A percentile compares a stretch with the other conserved stretches of the same genome.
phyloP scores from a whole-genome alignment of 495 filamentous ascomycete genomes.

The Hypoxylon perforatum region DNA sequence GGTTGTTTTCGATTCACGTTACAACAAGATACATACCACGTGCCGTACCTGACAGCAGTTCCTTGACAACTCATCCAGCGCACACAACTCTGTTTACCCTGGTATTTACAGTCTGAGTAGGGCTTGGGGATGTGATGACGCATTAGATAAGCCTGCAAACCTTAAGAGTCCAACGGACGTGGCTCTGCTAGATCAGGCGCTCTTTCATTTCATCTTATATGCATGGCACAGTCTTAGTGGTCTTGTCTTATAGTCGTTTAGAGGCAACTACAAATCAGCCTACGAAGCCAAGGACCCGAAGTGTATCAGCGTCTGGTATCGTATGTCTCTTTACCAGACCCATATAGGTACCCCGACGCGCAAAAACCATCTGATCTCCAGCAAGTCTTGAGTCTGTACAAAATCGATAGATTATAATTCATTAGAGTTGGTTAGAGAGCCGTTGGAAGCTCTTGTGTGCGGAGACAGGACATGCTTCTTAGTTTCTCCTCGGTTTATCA shows the following conservation, averaged over 20 bases:
- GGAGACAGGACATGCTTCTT: conserved; percentile 6
- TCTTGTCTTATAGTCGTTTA: not conserved
- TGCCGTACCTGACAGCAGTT: too few species aligned
- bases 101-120: too few species aligned
- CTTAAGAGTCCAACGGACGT: too few species aligned
- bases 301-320: conserved; percentile 10
- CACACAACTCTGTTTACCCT: too few species aligned
- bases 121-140: too few species aligned
- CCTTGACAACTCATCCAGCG: too few species aligned
- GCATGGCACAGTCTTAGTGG: not conserved
- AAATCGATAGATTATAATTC: conserved; percentile 1
- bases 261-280: not conserved
- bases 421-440: not conserved
- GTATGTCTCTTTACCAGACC: conserved; percentile 8
- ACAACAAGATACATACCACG: too few species aligned
- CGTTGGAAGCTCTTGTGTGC: conserved; percentile 3
- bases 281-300: conserved; percentile 22
- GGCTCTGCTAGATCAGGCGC: too few species aligned
- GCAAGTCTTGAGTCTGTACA: not conserved
- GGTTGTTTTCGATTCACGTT: too few species aligned
- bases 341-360: conserved; percentile 7
- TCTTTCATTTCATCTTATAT: conserved; percentile 2
- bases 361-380: too few species aligned
- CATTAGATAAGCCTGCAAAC: not conserved
- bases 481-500: not conserved